phyloP scores from a whole-genome alignment of 2,329 filamentous ascomycete genomes.

The Colletotrichum brevisporum region DNA sequence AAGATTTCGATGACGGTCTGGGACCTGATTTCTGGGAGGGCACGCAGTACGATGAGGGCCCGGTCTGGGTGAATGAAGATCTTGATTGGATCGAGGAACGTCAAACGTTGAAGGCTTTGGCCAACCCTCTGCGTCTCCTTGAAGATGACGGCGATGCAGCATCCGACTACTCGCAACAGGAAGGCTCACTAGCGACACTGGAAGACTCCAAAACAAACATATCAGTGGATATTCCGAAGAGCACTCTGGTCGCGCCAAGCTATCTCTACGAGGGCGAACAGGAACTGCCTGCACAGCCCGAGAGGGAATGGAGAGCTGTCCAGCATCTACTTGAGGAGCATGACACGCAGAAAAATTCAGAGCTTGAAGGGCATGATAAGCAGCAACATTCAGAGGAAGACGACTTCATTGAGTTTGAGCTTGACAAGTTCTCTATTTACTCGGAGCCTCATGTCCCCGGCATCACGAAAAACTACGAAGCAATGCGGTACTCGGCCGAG shows the following conservation, averaged over 20 bases:
- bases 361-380: slow-evolving; percentile 41
- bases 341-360: slow-evolving; percentile 28
- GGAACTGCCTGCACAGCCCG: slow-evolving; percentile 42
- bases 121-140: not conserved
- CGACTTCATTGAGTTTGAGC: slow-evolving; percentile 62
- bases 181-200: not conserved
- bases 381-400: slow-evolving; percentile 38
- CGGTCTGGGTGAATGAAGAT: not conserved
- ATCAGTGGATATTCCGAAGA: slow-evolving; percentile 22
- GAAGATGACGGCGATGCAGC: no score
- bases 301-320: slow-evolving; percentile 51
- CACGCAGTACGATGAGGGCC: slow-evolving; percentile 5
- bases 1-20: not conserved
- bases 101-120: not conserved
- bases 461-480: not conserved
- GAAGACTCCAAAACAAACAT: not conserved
- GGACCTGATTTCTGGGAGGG: not conserved
- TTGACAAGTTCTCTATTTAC: slow-evolving; percentile 74
- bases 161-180: no score
- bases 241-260: slow-evolving; percentile 23
- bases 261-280: slow-evolving; percentile 44
- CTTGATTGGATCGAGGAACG: slow-evolving; percentile 4
- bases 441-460: slow-evolving; percentile 50
- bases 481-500: slow-evolving; percentile 54
- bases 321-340: slow-evolving; percentile 46